Evolutionary conservation across 2,329 filamentous ascomycete species (phyloP).

Genomic region (Ceratocystis cubensis): DNA sequence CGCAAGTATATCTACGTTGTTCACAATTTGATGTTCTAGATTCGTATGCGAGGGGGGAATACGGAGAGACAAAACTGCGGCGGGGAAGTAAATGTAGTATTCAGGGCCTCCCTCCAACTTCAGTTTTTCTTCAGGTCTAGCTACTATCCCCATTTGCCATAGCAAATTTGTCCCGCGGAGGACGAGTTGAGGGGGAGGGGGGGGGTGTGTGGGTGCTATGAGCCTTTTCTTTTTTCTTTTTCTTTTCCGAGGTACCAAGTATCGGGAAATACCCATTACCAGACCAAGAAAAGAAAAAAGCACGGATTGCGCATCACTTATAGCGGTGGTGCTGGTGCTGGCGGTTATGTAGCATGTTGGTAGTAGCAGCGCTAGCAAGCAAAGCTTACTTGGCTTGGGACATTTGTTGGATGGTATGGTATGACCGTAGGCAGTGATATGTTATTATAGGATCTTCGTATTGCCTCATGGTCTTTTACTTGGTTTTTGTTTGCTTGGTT

Average conservation of each 20-base stretch:
- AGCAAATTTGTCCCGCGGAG: too few relatives aligned
- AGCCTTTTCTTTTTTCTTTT: not conserved
- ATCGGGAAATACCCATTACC: not conserved
- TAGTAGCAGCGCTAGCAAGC: slow-evolving; percentile 2
- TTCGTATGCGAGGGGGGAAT: not conserved
- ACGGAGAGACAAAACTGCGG: not conserved
- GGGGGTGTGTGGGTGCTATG: not conserved
- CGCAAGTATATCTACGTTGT: too few relatives aligned
- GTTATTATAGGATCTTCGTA: slow-evolving; percentile 4
- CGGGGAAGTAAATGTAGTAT: not conserved
- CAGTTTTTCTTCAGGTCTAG: too few relatives aligned
- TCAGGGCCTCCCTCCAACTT: not conserved
- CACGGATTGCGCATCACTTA: not conserved
- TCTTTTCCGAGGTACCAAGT: not conserved
- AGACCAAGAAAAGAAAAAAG: not conserved
- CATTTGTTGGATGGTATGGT: not conserved
- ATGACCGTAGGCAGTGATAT: not conserved
- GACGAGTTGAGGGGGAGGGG: not conserved
- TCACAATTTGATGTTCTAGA: too few relatives aligned
- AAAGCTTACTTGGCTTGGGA: slow-evolving; percentile 2
- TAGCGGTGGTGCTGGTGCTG: not conserved
- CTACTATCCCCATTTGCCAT: too few relatives aligned
- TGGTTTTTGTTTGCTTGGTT: not conserved
- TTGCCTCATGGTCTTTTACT: not conserved
- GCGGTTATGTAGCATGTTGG: not conserved